Evolutionary conservation across 192 early-diverging fungal genomes (phyloP), one percentile per base, ranked within the genome.

Genomic region (Rhizophagus clarus): DNA sequence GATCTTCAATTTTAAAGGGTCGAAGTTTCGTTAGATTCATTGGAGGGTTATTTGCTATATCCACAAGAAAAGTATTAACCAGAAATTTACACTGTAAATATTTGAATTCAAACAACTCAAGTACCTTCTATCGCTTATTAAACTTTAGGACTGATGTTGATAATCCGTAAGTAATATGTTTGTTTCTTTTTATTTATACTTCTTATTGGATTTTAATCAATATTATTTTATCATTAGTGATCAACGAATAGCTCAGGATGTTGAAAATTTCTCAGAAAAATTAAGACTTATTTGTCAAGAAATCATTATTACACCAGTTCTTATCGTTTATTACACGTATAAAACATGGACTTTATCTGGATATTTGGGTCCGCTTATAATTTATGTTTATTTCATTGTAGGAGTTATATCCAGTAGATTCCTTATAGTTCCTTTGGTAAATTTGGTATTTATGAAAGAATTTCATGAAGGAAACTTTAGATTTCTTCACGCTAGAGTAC

Each of bases 191-290:
- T 22, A 49, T 28, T 56, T 61, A 47, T 2, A 71, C 74, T 64
- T 79, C 60, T 68, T 51, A 37, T 28, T 68, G 83, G 32, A 37
- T 62, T 29, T 51, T 37, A 32, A 40, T 47, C 3, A 6, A 28
- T 49, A 67, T 40, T n/a, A 51, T 56, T 24, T 79, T 40, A 64
- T 31, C 66, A 28, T 15, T 49, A 51, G 89, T 17, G 97, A 98
- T 81, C 95, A 96, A 83, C 90, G 96, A 20, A 95, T 97, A 51
- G 88, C 96, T 22, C 95, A 96, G 83, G 97, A 98, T 82, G 89
- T 96, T 47, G 95, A 95, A 81, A 92, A 92, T 66, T 90, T 98
- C 45, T 61, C 94, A 22, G 90, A 91, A 22, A 84, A 91, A 49
- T 76, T 93, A 8, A 76, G 88, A 11, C 70, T 85, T 34, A 89